Evolutionary conservation across 176 grass and related monocot genomes (phyloP), one percentile per base, ranked within the genome.

Genomic region (Hsuehochloa calcarea): DNA sequence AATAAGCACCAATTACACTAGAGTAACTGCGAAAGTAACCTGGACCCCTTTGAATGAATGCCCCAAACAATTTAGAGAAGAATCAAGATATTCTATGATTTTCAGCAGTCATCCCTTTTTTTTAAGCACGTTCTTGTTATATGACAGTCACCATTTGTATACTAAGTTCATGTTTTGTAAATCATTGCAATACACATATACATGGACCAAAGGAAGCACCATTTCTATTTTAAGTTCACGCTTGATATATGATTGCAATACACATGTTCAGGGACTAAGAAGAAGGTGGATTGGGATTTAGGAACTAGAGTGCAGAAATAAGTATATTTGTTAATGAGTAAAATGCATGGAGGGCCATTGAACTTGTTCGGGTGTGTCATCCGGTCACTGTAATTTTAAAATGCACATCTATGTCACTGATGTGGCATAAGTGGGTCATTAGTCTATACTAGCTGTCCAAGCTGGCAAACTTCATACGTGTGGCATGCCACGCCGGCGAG

Each of bases 201-300:
- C 58, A 79, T 20, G 51, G 51, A 54, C 51, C 51, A 54, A 7
- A 17, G 51, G 39, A 60, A 22, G 39, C 67, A 74, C 4, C 14
- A 4, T 41, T 68, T 58, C 37, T 22, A 46, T 58, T 17, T 27
- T 47, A 67, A 49, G 37, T 44, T 56, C 20, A 45, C 34, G 50
- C 65, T 72, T 80, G 74, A 8, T 51, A 73, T 67, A 84, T 74
- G 3, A 62, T 83, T 68, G 46, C 3, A 65, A 43, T 35, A 67
- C 75, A 70, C 12, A 85, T 81, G 52, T 19, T 17, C 46, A 81
- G 34, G 49, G 22, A 22, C 46, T 40, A 67, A 22, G 38, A 75
- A 22, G 39, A 58, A 74, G 50, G 51, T 49, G 22, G 43, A 6
- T 50, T 37, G 29, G 44, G 11, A 70, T 54, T 70, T 79, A 12